Evolutionary conservation across 768 basidiomycete species (phyloP), one percentile per base, ranked within the genome.

Genomic region (Lyophyllum decastes): DNA sequence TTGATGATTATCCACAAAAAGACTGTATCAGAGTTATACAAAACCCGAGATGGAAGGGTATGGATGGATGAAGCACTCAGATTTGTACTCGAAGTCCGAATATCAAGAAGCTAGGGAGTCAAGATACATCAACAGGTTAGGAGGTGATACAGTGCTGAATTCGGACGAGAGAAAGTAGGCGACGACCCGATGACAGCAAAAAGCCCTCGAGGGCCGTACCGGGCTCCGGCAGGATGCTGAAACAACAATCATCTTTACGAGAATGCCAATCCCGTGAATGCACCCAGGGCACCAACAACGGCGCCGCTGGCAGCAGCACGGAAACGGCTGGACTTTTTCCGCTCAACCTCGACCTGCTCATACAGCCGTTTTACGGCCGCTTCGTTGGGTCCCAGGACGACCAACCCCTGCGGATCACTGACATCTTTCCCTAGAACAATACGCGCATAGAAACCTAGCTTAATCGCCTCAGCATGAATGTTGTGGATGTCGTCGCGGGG

Each of bases 261-360:
- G 69, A 80, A 76, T 30, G 86, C 86, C 52, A 87, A 75, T 16
- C 84, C 82, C 19, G 82, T 82, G 75, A 79, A 85, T 49, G 83
- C 77, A 41, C 83, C 83, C 7, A 85, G 82, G 40, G 82, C 85
- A 40, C 86, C 86, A 19, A 86, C 78, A 17, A 86, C 74, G n/a
- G 78, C 83, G 46, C 81, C 83, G 17, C 83, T 80, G 58, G 84
- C 84, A 49, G 76, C 80, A 45, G 77, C 78, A 47, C 71, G 76
- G 16, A 80, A 61, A 35, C 64, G 38, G 57, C 49, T 51, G 34
- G 64, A 57, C 56, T 69, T 70, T 52, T 60, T 60, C 24, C 66
- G 71, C 52, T 71, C 71, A 16, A 52, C 64, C 56, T 72, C 70
- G 27, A 78, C 64, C 48, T 71, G 73, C 1, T 68, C 63, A 21